Percentiles rank a stretch among this genome's conserved stretches.
These are phyloP conservation scores for Lichtheimia corymbifera DNA, from an alignment of 371 early-diverging fungal genomes.

Conservation along the genomic window DNA sequence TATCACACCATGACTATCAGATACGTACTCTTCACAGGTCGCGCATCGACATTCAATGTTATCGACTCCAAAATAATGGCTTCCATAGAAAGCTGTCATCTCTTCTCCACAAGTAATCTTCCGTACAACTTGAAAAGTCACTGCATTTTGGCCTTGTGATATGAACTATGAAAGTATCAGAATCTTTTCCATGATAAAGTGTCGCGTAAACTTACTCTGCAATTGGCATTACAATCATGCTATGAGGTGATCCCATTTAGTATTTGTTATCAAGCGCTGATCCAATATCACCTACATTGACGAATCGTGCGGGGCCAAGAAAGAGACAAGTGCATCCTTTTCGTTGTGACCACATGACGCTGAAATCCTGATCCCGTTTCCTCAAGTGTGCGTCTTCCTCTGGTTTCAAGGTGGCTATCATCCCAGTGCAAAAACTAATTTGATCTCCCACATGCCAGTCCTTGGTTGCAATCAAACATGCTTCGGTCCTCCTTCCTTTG, in stretches of 20 bases:
- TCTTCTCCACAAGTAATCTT: slow-evolving; percentile 85
- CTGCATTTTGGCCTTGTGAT: slow-evolving; percentile 56
- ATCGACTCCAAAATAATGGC: slow-evolving; percentile 84
- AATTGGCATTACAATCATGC: slow-evolving; percentile 94
- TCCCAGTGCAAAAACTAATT: slow-evolving; percentile 77
- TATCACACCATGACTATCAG: too few species aligned
- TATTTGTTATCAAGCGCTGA: neutral
- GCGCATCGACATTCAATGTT: slow-evolving; percentile 90
- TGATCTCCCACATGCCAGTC: slow-evolving; percentile 76
- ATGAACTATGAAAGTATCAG: slow-evolving; percentile 56
- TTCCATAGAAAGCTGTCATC: slow-evolving; percentile 84
- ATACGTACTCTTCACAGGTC: slow-evolving; percentile 75
- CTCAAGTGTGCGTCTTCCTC: slow-evolving; percentile 72
- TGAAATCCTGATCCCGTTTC: slow-evolving; percentile 76
- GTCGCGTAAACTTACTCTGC: slow-evolving; percentile 46
- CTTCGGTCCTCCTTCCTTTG: slow-evolving; percentile 73
- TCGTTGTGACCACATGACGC: slow-evolving; percentile 82
- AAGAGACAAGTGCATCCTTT: slow-evolving; percentile 77
- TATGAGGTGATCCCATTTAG: slow-evolving; percentile 18
- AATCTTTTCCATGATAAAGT: neutral
- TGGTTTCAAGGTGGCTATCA: slow-evolving; percentile 70
- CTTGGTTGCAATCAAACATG: slow-evolving; percentile 82
- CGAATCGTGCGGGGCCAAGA: slow-evolving; percentile 95
- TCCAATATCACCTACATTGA: slow-evolving; percentile 58
- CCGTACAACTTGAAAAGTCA: slow-evolving; percentile 79